Evolutionary conservation across 2,329 filamentous ascomycete genomes (phyloP).

Genomic region (Calonectria pteridis): DNA sequence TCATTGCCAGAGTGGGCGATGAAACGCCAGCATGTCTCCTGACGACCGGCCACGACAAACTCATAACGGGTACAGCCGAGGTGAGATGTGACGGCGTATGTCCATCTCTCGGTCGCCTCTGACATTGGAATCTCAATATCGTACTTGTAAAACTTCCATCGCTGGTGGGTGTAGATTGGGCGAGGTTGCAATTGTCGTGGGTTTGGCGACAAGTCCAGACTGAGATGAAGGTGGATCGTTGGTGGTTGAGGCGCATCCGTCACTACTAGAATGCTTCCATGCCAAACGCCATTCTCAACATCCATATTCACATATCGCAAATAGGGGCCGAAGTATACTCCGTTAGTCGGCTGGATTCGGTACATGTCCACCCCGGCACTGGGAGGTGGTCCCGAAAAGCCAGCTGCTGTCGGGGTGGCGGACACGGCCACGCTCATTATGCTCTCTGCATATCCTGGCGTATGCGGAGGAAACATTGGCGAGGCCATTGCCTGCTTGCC

Average conservation of each 20-base stretch:
- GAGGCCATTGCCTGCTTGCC: constrained; percentile 73
- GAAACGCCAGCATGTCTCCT: constrained; percentile 95
- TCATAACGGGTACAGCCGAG: constrained; percentile 98
- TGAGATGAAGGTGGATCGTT: constrained; percentile 95
- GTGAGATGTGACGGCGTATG: constrained; percentile 97
- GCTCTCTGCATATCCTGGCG: constrained; percentile 86
- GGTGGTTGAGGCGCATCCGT: constrained; percentile 93
- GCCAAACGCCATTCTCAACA: constrained; percentile 88
- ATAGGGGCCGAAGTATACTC: constrained; percentile 98
- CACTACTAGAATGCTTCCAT: constrained; percentile 92
- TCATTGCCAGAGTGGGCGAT: constrained; percentile 97
- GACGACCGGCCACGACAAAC: constrained; percentile 90
- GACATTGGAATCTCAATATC: constrained; percentile 92
- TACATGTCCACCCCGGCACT: constrained; percentile 93
- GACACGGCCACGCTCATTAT: constrained; percentile 85
- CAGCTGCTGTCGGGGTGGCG: constrained; percentile 80
- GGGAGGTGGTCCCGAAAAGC: constrained; percentile 90
- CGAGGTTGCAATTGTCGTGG: constrained; percentile 86
- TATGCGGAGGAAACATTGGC: constrained; percentile 85
- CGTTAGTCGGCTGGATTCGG: constrained; percentile 92
- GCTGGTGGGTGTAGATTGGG: constrained; percentile 88
- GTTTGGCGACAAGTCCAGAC: constrained; percentile 90
- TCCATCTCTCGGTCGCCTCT: constrained; percentile 90
- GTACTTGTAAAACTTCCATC: constrained; percentile 97
- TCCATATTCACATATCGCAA: constrained; percentile 98